phyloP scores from a whole-genome alignment of 257 asterid species.

The Penstemon davidsonii region DNA sequence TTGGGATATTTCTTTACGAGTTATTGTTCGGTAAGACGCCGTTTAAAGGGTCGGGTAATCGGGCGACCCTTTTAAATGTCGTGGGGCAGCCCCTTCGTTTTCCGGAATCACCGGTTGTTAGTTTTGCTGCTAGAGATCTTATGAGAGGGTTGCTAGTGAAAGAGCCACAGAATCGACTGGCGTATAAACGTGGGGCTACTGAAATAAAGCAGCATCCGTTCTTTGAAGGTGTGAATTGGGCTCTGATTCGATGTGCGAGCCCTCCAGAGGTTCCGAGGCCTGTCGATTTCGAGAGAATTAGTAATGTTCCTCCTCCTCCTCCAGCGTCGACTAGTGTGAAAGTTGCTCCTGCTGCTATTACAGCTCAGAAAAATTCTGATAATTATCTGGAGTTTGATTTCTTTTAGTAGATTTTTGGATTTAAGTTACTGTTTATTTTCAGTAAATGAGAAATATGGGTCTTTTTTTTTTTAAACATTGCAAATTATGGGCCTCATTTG shows the following conservation, averaged over 20 bases:
- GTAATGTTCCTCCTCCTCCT: not conserved
- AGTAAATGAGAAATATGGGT: not conserved
- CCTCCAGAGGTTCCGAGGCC: conserved; percentile 68
- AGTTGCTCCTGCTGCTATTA: not conserved
- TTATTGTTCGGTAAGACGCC: conserved; percentile 65
- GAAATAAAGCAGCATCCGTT: conserved; percentile 69
- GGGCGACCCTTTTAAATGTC: conserved; percentile 67
- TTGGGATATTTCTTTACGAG: conserved; percentile 60
- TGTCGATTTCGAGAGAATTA: not conserved
- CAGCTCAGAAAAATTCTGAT: not conserved
- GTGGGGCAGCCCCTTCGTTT: conserved; percentile 64
- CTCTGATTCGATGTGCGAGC: conserved; percentile 60
- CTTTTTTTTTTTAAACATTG: too few relatives aligned
- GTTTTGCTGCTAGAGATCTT: conserved; percentile 68
- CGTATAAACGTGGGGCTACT: conserved; percentile 68
- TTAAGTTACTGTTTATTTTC: not conserved
- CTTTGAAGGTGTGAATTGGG: conserved; percentile 65
- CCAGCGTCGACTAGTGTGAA: not conserved
- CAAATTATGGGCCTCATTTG: too few relatives aligned
- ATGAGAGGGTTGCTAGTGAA: conserved; percentile 63
- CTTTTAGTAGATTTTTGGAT: not conserved
- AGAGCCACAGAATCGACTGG: conserved; percentile 68
- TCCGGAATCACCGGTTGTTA: conserved; percentile 59
- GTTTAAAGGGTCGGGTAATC: conserved; percentile 58
- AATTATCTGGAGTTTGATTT: conserved; percentile 4